Evolutionary conservation across 352 stramenopile species (phyloP), one percentile per base, ranked within the genome.

Genomic region (Salisapilia sapeloensis): DNA sequence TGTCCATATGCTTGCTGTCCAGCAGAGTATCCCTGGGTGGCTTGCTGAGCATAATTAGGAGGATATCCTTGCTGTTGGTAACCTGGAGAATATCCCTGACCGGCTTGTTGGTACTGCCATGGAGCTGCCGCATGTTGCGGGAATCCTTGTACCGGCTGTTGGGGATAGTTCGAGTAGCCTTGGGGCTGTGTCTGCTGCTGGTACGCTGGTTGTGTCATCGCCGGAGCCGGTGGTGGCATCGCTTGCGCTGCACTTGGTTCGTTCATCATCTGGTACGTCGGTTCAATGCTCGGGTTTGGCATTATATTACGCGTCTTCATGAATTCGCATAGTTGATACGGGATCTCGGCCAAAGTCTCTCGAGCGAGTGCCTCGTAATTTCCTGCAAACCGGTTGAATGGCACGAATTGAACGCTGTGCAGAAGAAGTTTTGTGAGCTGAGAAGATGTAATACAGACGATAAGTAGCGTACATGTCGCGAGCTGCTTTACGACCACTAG

Each of bases 331-430:
- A 90, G 48, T 42, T 90, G 75, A 28, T 35, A 38, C 2, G 75
- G 75, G 27, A 90, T 71, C 29, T 90, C 70, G 12, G 57, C 67
- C 16, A 90, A 50, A 14, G 65, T 61, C 49, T 72, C 56, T 25
- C 55, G 39, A 10, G 61, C 56, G 10, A 84, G 37, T 14, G 49
- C 51, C 9, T 52, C 51, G 13, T 56, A 54, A 20, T 72, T 51
- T 6, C 46, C 42, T 3, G 45, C 56, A 21, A 75, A 75, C 6
- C 54, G 54, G 25, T 44, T 75, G 40, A 64, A 79, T 3, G 63
- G 59, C 18, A 79, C 63, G 26, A 79, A 79, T 33, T 79, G 63
- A 12, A 79, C 63, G 29, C 61, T 77, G 31, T 1, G 37, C 6
- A 26, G 18, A 25, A 38, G 10, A 43, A 44, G 23, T 24, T 35